Evolutionary conservation across 1,284 basidiomycete species (phyloP), one percentile per base, ranked within the genome.

Genomic region (Apiotrichum sp.): DNA sequence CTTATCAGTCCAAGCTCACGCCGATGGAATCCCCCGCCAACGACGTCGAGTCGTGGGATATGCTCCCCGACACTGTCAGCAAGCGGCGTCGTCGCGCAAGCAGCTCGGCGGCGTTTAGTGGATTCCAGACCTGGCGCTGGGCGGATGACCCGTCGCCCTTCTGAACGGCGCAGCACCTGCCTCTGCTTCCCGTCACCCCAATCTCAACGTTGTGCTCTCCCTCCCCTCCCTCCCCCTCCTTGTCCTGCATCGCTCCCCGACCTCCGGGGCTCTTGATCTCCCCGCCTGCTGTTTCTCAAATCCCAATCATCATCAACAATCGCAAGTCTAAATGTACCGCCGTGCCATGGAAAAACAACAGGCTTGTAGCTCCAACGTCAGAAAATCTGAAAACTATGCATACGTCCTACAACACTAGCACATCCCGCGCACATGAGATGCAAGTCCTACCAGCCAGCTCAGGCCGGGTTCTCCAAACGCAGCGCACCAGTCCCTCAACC

Each of bases 381-480:
- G 16, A 7, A 29, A 45, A 6, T 42, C n/a, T 6, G 41, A 14
- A 13, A 42, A 6, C 11, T 13, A 42, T 42, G 41, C 41, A 42
- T 42, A n/a, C n/a, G 41, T 42, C 7, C n/a, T 14, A 42, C 41
- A 14, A 42, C 41, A 42, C 10, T 6, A 42, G 41, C 7, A 22
- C 22, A 22, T 22, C 22, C 22, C 22, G 22, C 22, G 22, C 22
- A 22, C 22, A 22, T 22, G 22, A 22, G 22, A 22, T 22, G 22
- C 22, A 22, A 22, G 22, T 22, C 22, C 22, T 22, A 22, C 22
- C 22, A 22, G 22, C 22, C 22, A 22, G 22, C 4, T 79, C 76
- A 5, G 84, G 84, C 22, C 89, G 82, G 22, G 22, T 22, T 22
- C 70, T 1, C 70, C 71, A 46, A 68, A 65, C 3, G 71, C 66